phyloP scores from a whole-genome alignment of 1,139 yeast genomes.

The Candida dubliniensis region DNA sequence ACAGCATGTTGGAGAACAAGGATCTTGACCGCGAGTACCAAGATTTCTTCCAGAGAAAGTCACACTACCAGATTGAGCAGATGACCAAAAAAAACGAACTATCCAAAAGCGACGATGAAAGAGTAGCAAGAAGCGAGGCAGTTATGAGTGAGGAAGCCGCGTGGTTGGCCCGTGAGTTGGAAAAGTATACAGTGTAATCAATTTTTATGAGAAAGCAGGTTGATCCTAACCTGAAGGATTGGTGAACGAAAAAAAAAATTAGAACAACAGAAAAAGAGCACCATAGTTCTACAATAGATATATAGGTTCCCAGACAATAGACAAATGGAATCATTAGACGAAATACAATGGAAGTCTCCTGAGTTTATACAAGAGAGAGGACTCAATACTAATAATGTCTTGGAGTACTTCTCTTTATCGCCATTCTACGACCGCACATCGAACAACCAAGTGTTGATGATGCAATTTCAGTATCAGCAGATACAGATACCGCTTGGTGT shows the following conservation, averaged over 20 bases:
- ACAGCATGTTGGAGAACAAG: conserved; percentile 53
- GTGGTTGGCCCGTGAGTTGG: conserved; percentile 45
- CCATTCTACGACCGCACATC: conserved; percentile 95
- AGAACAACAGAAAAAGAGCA: neutral
- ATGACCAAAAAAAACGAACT: conserved; percentile 24
- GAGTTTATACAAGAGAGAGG: conserved; percentile 94
- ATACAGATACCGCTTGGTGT: conserved; percentile 46
- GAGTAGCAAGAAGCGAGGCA: conserved; percentile 54
- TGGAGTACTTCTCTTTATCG: conserved; percentile 88
- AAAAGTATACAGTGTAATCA: conserved; percentile 23
- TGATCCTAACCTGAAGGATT: neutral
- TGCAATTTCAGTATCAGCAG: conserved; percentile 90
- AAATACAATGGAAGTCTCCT: conserved; percentile 95
- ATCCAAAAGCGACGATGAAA: conserved; percentile 32
- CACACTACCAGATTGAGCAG: conserved; percentile 16
- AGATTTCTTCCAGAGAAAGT: conserved; percentile 32
- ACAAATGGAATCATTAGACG: conserved; percentile 52
- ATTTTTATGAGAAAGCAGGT: no score
- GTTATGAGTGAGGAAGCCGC: conserved; percentile 68
- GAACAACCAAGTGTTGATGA: conserved; percentile 88
- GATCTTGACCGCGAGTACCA: conserved; percentile 33
- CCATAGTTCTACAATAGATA: neutral
- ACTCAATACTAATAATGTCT: conserved; percentile 80
- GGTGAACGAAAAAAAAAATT: neutral
- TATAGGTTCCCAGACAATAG: neutral